phyloP scores from a whole-genome alignment of 495 filamentous ascomycete species.

The Saxispiralis lemnorum region DNA sequence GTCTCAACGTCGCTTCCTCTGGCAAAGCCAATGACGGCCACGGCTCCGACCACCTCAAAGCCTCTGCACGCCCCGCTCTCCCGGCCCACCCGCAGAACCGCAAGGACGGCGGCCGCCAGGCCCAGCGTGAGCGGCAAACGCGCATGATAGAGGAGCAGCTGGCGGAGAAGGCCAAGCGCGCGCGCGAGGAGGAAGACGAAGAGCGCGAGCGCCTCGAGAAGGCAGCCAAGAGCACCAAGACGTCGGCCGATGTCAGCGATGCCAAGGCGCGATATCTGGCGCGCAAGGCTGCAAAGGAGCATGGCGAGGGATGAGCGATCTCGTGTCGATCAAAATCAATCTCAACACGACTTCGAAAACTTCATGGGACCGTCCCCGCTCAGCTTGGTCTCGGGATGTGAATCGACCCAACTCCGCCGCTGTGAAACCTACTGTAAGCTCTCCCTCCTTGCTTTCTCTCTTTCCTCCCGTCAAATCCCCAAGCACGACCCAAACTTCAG shows the following conservation, averaged over 20 bases:
- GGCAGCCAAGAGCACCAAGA: constrained; percentile 53
- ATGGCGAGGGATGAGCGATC: constrained; percentile 11
- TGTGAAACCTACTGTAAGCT: neutral
- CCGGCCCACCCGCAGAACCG: constrained; percentile 22
- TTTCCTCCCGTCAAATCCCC: neutral
- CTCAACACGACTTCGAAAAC: neutral
- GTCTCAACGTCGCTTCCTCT: constrained; percentile 62
- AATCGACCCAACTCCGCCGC: neutral
- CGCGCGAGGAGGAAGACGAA: constrained; percentile 55
- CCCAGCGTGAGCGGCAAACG: constrained; percentile 63
- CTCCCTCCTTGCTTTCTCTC: neutral
- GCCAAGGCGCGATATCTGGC: constrained; percentile 78
- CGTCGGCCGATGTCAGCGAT: constrained; percentile 63
- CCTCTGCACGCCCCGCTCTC: constrained; percentile 22
- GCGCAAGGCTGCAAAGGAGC: constrained; percentile 61
- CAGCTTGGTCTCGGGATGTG: neutral
- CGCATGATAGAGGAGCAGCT: constrained; percentile 74
- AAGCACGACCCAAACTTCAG: neutral
- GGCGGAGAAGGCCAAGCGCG: constrained; percentile 54
- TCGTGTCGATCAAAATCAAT: neutral
- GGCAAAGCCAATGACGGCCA: constrained; percentile 24
- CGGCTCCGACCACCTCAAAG: constrained; percentile 10
- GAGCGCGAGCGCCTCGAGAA: constrained; percentile 51
- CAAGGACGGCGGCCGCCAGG: constrained; percentile 29
- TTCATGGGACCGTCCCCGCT: neutral